Evolutionary conservation across 179 eudicot genomes (phyloP).

Genomic region (Spinacia oleracea): DNA sequence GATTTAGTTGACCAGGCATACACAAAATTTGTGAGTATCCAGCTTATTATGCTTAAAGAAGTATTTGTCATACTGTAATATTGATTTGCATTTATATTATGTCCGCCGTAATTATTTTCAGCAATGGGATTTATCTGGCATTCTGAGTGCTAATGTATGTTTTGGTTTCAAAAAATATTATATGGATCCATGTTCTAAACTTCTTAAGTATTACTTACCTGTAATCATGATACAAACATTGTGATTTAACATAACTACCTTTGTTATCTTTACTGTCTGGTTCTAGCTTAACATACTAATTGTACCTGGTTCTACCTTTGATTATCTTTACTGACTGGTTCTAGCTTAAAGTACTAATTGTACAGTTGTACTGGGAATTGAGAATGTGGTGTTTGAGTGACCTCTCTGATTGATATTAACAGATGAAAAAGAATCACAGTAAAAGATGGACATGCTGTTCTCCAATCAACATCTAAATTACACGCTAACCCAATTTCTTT

Average conservation of each 20-base stretch:
- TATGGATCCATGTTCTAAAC: neutral
- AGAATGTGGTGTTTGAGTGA: neutral
- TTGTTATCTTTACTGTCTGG: neutral
- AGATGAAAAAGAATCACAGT: neutral
- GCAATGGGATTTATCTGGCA: neutral
- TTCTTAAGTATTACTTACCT: neutral
- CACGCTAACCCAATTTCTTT: no score
- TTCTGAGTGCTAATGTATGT: neutral
- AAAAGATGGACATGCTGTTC: no score
- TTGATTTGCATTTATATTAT: constrained; percentile 1
- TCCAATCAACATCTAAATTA: no score
- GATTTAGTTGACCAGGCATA: constrained; percentile 98
- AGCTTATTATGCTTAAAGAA: neutral
- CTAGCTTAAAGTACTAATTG: neutral
- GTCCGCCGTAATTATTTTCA: neutral
- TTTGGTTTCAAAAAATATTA: neutral
- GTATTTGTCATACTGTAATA: neutral
- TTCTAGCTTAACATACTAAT: neutral
- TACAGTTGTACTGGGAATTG: neutral
- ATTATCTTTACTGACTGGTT: neutral
- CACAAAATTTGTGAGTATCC: constrained; percentile 77
- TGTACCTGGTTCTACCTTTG: no score
- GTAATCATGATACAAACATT: neutral
- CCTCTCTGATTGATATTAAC: no score
- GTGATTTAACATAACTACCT: neutral